A percentile compares a stretch with the other conserved stretches of the same genome.
Evolutionary conservation across 495 filamentous ascomycete species (phyloP).

Genomic region (Penicillium simplicissimum): DNA sequence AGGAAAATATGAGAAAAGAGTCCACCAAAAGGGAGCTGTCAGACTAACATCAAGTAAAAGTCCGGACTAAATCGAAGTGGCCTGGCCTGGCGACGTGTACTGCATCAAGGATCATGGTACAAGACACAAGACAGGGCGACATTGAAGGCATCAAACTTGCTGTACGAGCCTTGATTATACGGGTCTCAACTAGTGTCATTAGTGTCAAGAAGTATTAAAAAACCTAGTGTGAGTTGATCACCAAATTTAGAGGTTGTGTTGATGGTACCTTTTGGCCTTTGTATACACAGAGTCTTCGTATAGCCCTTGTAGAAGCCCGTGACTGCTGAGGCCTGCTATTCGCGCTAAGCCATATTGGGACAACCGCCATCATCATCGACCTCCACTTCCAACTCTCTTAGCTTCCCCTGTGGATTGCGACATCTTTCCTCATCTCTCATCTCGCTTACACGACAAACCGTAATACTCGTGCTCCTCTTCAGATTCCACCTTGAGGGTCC

Average conservation of each 20-base stretch:
- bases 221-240: background rate
- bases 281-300: background rate
- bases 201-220: background rate
- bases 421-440: conserved; percentile 20
- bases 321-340: conserved; percentile 20
- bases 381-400: conserved; percentile 30
- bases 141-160: background rate
- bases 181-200: background rate
- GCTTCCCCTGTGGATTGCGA: conserved; percentile 21
- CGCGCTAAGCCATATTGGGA: conserved; percentile 33
- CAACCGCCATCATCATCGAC: conserved; percentile 31
- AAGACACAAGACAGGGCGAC: background rate
- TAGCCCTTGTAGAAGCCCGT: conserved; percentile 26
- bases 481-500: conserved; percentile 13
- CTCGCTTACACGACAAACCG: background rate
- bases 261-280: background rate
- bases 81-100: background rate
- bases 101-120: background rate
- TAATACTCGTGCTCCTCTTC: conserved; percentile 1
- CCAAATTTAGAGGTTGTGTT: background rate
- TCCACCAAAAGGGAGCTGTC: background rate
- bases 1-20: background rate
- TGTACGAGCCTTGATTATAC: background rate
- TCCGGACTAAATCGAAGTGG: background rate
- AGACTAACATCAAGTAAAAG: background rate